Evolutionary conservation across 257 asterid genomes (phyloP), one percentile per base, ranked within the genome.

Genomic region (Plectranthus barbatus): DNA sequence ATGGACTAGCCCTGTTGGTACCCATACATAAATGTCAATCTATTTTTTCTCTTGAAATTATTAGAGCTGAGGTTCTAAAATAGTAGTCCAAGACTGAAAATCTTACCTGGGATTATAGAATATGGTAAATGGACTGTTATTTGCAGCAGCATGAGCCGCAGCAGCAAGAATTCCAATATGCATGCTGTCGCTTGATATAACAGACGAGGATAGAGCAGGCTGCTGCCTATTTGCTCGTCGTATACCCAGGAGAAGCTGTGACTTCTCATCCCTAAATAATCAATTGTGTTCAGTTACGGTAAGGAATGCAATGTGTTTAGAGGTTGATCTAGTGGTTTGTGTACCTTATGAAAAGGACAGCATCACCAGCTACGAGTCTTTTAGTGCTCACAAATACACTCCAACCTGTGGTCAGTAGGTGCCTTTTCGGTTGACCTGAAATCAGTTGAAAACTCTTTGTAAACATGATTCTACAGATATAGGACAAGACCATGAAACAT

Each of bases 71-170:
- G 34, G 39, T 58, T 58, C 62, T 8, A 24, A n/a, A 45, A 56
- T 19, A 60, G 13, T 19, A 51, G 51, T 19, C 1, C 15, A 37
- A 20, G 54, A 26, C 5, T 33, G 23, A 6, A 1, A 53, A 34
- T 33, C 53, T 40, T 62, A 91, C 98, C 98, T 88, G 21, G 98
- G 98, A 72, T 91, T 91, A 71, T 84, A 93, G 77, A 90, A 93
- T 44, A 93, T 81, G 60, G 95, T 87, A 71, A 93, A 90, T 0
- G 96, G 95, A 75, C 95, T 93, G 75, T 79, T 86, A 75, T 87
- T 93, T 26, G 97, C 92, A 60, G 99, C 95, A 34, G 99, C 99
- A 72, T 93, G 99, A 66, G 99, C 97, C 9, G 97, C 99, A 63
- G 99, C 99, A 64, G 97, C 99, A 64, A 93, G 90, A 73, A 93